Evolutionary conservation across 805 yeast species (phyloP), one percentile per base, ranked within the genome.

Genomic region (Lachancea quebecensis): DNA sequence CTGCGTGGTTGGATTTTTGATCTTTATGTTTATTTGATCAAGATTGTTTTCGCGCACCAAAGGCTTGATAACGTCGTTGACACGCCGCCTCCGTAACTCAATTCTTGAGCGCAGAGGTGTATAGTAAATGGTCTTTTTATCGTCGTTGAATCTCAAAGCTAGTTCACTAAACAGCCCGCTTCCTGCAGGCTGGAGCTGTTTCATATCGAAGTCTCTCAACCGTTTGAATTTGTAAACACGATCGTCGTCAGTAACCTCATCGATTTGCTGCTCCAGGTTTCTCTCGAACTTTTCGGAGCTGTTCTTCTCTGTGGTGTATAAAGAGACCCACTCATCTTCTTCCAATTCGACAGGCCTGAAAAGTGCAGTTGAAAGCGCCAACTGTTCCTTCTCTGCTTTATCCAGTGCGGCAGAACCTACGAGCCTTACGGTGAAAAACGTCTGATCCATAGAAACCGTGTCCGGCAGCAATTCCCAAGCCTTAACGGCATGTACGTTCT

Each of bases 381-480:
- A 39, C 51, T 66, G 54, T 44, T 65, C 52, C 48, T 55, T 52
- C 44, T 62, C 61, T 48, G 68, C 57, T 42, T 54, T 54, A 33
- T 69, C 66, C 53, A 72, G 58, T 5, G 72, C 65, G 0, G 79
- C 78, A 42, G 75, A 72, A 16, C 78, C 79, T 15, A 67, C 65
- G 54, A 86, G 77, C 61, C 82, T 85, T 36, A 87, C 68, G 29
- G 79, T 72, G 56, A 78, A 69, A 57, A 75, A 88, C 42, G 74
- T 77, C 54, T 86, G 81, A 65, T 93, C 99, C 75, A 88, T 73
- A 74, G 85, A 77, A n/a, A 91, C 81, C 9, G 93, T 80, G 64
- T 93, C 97, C 7, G 99, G 99, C 50, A 90, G 69, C 25, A 93
- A 68, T 21, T 83, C 82, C 87, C 89, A 86, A 1, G 88, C 73